Conservation (phyloP, 495 filamentous ascomycete species). For the Penicillium taxi region DNA sequence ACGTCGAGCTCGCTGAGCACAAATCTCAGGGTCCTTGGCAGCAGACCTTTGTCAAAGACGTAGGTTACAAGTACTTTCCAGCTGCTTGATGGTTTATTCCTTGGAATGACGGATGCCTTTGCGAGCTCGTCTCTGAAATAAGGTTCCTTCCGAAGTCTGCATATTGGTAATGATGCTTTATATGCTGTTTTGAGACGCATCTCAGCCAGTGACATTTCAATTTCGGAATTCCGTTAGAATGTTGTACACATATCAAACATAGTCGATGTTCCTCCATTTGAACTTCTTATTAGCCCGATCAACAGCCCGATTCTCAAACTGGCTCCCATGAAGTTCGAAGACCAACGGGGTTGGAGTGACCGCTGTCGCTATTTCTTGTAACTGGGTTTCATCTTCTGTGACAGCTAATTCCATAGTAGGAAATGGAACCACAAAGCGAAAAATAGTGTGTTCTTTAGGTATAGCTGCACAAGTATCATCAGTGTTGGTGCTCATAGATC, state of each 20-base stretch:
- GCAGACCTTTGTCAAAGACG: slow-evolving; percentile 39
- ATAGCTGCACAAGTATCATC: slow-evolving; percentile 39
- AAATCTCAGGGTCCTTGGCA: slow-evolving; percentile 36
- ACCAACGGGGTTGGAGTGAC: slow-evolving; percentile 40
- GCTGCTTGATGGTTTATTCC: too few species aligned
- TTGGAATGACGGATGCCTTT: too few species aligned
- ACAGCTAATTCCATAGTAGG: slow-evolving; percentile 17
- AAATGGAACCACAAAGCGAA: slow-evolving; percentile 64
- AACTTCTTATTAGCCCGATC: slow-evolving; percentile 89
- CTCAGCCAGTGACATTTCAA: too few species aligned
- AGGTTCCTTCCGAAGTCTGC: too few species aligned
- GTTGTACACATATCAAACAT: slow-evolving; percentile 42
- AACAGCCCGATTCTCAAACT: slow-evolving; percentile 73
- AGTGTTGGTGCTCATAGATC: too few species aligned
- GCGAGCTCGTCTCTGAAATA: too few species aligned
- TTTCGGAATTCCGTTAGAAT: too few species aligned
- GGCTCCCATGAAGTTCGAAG: slow-evolving; percentile 83
- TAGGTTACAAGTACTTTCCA: slow-evolving; percentile 35
- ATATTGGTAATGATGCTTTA: too few species aligned
- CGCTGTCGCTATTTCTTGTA: background rate
- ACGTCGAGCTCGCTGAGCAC: slow-evolving; percentile 27
- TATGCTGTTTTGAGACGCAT: too few species aligned
- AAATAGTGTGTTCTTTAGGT: slow-evolving; percentile 84
- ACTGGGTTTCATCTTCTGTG: slow-evolving; percentile 7
- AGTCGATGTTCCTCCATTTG: slow-evolving; percentile 62